Evolutionary conservation across 306 rosid genomes (phyloP), one percentile per base, ranked within the genome.

Genomic region (Sicyos edulis): DNA sequence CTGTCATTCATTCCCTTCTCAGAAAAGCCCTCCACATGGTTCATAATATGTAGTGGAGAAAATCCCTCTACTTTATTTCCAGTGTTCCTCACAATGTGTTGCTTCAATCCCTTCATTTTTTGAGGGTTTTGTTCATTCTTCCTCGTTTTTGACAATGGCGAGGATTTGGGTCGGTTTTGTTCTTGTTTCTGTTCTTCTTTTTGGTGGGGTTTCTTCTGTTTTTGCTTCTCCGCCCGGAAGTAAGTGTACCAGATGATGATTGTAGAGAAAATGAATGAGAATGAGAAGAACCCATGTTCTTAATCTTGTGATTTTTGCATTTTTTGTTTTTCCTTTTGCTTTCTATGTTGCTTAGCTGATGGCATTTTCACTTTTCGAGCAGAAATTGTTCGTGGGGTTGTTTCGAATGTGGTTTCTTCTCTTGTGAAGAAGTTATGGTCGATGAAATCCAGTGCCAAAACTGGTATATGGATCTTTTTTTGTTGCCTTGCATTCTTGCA

Each of bases 391-490:
- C 86, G 91, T 37, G 92, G 92, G 67, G 77, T 90, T 82, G 91
- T 89, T 61, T 80, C 99, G 20, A 95, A 91, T 82, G 91, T 88
- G 80, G 89, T 85, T 57, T 89, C 99, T 80, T 76, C 95, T 75
- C 85, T 49, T 70, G 54, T 95, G 63, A 91, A 89, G 78, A 87
- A 92, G 91, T 76, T 95, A 11, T 89, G 97, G 97, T 89, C 96
- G 24, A 81, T 87, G 49, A 87, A 95, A 80, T 87, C 95, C 75
- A 81, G 90, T 63, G 7, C 91, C 68, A 87, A 89, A 79, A 79
- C 91, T 44, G 88, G 88, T 81, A 49, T 56, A 49, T 56, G 66
- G 76, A 6, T 54, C 47, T 78, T 81, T 40, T 42, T 54, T n/a
- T n/a, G 7, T 13, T 40, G 8, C 7, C 45, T 58, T 67, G 70